Base-by-base conservation (phyloP, 257 asterid species). In the Agastache rugosa region DNA sequence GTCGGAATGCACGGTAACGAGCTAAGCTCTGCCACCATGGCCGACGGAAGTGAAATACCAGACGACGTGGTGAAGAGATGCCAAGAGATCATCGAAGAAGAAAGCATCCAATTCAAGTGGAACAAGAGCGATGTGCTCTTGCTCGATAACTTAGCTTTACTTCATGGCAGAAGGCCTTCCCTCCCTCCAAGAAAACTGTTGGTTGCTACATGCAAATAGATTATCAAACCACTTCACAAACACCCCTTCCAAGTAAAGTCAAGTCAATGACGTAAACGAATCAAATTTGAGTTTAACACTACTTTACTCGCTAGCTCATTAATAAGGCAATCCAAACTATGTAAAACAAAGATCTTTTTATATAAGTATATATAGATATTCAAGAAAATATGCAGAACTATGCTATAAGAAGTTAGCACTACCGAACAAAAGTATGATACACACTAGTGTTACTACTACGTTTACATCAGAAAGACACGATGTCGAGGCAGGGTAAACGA, bases 21-120 rank as follows among this genome's bases (percentile, higher is more conserved):
- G 65, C 81, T 85, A 63, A 91, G 97, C 88, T 89, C 97, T 0
- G 88, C 97, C 9, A 77, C 81, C 0, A 85, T 88, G 93, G 93
- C 96, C 0, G 97, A 91, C 71, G 96, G 95, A 14, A 83, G 83
- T 2, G 90, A 88, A 67, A 88, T 91, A 70, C 93, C 92, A 0
- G 48, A 22, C 35, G 2, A 84, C 5, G 58, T 89, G 0, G 97
- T 88, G 67, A 89, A 85, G 82, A 84, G 93, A 68, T 86, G 96
- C 70, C 93, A 59, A 63, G 89, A 91, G 80, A 91, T 91, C 27
- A 89, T 91, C 48, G 97, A 89, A 76, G 97, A 91, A 75, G 97
- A 91, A 58, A 91, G 97, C 81, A 91, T 91, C 37, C 97, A 91
- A 42, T 91, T 89, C 93, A 91, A 85, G 81, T 91, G 97, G 97